A percentile compares a stretch with the other conserved stretches of the same genome.
phyloP scores from a whole-genome alignment of 2,329 filamentous ascomycete species.

The Geosmithia morbida region DNA sequence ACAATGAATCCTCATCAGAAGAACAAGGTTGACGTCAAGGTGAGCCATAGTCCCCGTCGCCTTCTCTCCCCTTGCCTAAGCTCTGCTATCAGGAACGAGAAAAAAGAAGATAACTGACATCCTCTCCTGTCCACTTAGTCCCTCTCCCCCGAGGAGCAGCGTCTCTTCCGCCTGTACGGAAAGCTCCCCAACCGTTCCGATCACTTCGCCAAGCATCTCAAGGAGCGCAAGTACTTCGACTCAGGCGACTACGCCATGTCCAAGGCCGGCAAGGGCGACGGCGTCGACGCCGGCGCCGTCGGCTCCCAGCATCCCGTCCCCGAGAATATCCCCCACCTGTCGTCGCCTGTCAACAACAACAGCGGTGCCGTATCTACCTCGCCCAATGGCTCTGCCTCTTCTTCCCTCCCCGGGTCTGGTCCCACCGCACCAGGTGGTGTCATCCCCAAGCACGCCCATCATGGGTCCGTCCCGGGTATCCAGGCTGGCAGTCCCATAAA shows the following conservation, averaged over 20 bases:
- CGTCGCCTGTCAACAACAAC: conserved; percentile 40
- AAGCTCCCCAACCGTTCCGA: conserved; percentile 96
- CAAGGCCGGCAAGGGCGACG: conserved; percentile 92
- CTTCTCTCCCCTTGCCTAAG: not conserved
- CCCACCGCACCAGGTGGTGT: conserved; percentile 12
- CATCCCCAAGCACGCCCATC: conserved; percentile 22
- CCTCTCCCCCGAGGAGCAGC: conserved; percentile 87
- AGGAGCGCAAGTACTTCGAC: conserved; percentile 98
- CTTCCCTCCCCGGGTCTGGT: conserved; percentile 14
- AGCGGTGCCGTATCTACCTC: conserved; percentile 11
- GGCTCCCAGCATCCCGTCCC: conserved; percentile 90
- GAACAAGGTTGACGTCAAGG: conserved; percentile 95
- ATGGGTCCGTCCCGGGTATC: conserved; percentile 28
- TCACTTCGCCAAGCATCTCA: conserved; percentile 93
- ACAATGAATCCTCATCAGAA: conserved; percentile 93
- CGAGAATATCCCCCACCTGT: conserved; percentile 86
- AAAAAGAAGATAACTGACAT: not conserved
- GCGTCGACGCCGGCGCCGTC: conserved; percentile 84
- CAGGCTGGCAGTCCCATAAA: conserved; percentile 73
- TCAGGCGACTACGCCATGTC: conserved; percentile 92
- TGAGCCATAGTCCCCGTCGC: conserved; percentile 40
- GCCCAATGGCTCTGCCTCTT: conserved; percentile 10
- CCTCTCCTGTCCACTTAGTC: conserved; percentile 37
- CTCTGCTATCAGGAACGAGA: not conserved
- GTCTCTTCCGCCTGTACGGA: conserved; percentile 91